phyloP scores from a whole-genome alignment of 805 yeast species.

The Metschnikowia reukaufii region DNA sequence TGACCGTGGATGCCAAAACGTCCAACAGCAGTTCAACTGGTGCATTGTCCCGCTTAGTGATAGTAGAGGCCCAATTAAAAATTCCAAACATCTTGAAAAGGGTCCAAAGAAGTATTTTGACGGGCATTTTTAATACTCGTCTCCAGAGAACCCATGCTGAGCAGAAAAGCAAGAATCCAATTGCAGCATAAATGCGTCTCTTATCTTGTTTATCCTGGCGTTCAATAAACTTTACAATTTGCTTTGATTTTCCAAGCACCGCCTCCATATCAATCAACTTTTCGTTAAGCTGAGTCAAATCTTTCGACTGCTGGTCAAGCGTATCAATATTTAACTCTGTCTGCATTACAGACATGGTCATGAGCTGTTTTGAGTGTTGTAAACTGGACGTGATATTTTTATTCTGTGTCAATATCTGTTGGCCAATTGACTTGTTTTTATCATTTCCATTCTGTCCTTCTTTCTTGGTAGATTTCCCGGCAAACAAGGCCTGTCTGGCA shows the following conservation, averaged over 20 bases:
- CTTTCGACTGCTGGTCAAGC: conserved; percentile 46
- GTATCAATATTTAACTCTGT: conserved; percentile 51
- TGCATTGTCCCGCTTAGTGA: background rate
- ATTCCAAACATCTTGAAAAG: conserved; percentile 36
- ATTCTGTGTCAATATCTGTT: conserved; percentile 47
- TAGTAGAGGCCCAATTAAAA: conserved; percentile 14
- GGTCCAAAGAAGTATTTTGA: conserved; percentile 47
- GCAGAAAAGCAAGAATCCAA: conserved; percentile 46
- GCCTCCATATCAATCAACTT: conserved; percentile 42
- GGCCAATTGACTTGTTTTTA: conserved; percentile 28
- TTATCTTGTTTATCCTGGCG: conserved; percentile 52
- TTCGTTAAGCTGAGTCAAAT: conserved; percentile 40
- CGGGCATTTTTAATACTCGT: conserved; percentile 47
- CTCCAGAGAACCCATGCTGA: conserved; percentile 52
- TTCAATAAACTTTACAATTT: conserved; percentile 51
- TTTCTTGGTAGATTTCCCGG: conserved; percentile 9
- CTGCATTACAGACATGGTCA: conserved; percentile 50
- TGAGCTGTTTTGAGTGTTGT: conserved; percentile 47
- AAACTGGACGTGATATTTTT: conserved; percentile 46
- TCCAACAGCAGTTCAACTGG: background rate
- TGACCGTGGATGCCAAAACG: background rate
- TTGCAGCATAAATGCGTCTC: conserved; percentile 46
- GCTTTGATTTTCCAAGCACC: conserved; percentile 42
- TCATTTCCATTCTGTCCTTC: conserved; percentile 4
- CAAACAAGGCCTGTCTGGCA: conserved; percentile 12